Conservation (phyloP, 2,329 filamentous ascomycete species). For the Neofusicoccum parvum region DNA sequence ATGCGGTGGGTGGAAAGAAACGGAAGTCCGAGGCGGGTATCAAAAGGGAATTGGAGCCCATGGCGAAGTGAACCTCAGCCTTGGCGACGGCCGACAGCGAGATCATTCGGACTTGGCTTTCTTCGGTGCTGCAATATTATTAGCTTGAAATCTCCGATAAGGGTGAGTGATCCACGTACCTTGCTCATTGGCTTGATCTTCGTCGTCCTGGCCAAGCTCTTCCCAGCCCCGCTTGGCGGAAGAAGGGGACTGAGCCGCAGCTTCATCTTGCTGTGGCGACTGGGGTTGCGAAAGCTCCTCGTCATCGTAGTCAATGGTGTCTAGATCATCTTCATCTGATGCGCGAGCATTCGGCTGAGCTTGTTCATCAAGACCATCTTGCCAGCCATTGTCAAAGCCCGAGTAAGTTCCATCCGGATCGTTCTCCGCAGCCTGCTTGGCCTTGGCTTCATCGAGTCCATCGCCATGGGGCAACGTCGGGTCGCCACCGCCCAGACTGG, state of each 20-base stretch:
- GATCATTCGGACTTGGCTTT: slow-evolving; percentile 20
- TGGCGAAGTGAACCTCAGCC: slow-evolving; percentile 9
- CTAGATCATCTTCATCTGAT: slow-evolving; percentile 21
- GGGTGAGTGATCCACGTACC: slow-evolving; percentile 3
- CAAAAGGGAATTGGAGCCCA: background rate
- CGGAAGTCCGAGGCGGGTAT: background rate
- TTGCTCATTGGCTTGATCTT: slow-evolving; percentile 21
- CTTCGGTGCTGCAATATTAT: slow-evolving; percentile 8
- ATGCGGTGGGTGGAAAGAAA: background rate
- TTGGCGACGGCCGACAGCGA: slow-evolving; percentile 6
- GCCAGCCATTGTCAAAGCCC: slow-evolving; percentile 14
- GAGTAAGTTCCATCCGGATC: slow-evolving; percentile 19
- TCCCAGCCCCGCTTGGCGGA: slow-evolving; percentile 24
- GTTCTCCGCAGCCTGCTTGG: slow-evolving; percentile 18
- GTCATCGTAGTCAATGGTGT: slow-evolving; percentile 23
- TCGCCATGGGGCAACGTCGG: background rate
- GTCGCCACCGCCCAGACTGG: background rate
- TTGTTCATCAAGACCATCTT: slow-evolving; percentile 17
- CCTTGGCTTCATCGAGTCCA: slow-evolving; percentile 15
- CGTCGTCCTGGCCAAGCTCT: slow-evolving; percentile 21
- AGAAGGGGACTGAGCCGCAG: slow-evolving; percentile 16
- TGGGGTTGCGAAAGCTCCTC: slow-evolving; percentile 18
- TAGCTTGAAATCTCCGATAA: background rate
- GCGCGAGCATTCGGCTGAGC: background rate
- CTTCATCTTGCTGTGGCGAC: slow-evolving; percentile 9